Evolutionary conservation across 495 filamentous ascomycete species (phyloP).

Genomic region (Aspergillus taichungensis): DNA sequence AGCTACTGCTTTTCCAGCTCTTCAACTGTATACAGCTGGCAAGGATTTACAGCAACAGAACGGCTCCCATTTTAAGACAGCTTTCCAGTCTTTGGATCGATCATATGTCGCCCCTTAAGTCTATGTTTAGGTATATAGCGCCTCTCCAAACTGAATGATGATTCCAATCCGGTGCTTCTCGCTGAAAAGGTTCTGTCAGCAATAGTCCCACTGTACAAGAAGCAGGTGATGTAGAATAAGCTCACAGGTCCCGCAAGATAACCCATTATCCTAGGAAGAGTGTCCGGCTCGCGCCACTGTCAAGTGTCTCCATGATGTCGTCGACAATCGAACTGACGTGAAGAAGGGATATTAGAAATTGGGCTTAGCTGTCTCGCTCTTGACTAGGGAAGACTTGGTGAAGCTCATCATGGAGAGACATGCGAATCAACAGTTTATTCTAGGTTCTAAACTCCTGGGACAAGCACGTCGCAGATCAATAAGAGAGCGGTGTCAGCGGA

Average conservation of each 20-base stretch:
- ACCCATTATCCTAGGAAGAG: conserved; percentile 25
- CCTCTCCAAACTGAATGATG: conserved; percentile 11
- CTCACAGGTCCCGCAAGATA: conserved; percentile 26
- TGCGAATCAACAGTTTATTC: conserved; percentile 20
- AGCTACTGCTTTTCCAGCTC: too few species aligned
- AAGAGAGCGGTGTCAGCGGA: too few species aligned
- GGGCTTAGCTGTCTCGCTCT: conserved; percentile 18
- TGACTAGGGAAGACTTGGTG: conserved; percentile 25
- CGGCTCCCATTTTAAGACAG: not conserved
- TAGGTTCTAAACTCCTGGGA: conserved; percentile 38
- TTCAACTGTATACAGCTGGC: too few species aligned
- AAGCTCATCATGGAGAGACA: conserved; percentile 24
- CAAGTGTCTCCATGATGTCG: conserved; percentile 20
- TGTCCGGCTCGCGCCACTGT: conserved; percentile 21
- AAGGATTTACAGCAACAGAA: too few species aligned
- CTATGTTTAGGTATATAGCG: conserved; percentile 12
- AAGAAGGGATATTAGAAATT: conserved; percentile 25
- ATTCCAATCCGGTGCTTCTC: conserved; percentile 13
- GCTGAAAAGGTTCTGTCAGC: conserved; percentile 4
- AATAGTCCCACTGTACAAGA: not conserved
- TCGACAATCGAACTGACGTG: conserved; percentile 29
- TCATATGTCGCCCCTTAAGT: conserved; percentile 17
- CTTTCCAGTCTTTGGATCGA: conserved; percentile 13
- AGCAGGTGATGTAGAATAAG: not conserved
- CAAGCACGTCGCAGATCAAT: conserved; percentile 19